phyloP scores from a whole-genome alignment of 257 asterid species.

The Lycium barbarum region DNA sequence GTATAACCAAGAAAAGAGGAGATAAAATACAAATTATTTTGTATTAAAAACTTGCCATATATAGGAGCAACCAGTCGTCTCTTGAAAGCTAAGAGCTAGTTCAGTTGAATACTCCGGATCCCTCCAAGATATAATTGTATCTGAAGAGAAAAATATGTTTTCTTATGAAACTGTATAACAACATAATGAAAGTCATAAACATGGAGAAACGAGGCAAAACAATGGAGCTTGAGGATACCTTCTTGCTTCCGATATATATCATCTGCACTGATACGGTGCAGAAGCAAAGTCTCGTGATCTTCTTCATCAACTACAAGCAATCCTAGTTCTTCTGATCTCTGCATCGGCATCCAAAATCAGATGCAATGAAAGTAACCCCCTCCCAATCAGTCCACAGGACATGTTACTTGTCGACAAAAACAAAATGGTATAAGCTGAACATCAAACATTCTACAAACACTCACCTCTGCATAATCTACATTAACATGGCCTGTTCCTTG shows the following conservation, averaged over 20 bases:
- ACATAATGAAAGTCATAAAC: constrained; percentile 29
- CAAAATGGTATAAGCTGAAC: constrained; percentile 12
- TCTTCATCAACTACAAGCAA: constrained; percentile 84
- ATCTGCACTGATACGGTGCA: constrained; percentile 86
- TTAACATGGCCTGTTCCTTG: constrained; percentile 99
- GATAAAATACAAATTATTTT: neutral
- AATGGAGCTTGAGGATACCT: constrained; percentile 49
- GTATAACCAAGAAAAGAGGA: neutral
- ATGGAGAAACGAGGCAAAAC: constrained; percentile 28
- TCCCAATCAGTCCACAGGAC: constrained; percentile 13
- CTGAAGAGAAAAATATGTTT: constrained; percentile 46
- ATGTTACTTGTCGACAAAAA: constrained; percentile 2
- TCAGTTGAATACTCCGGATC: constrained; percentile 93
- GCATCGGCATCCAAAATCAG: constrained; percentile 41
- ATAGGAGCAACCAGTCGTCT: constrained; percentile 89
- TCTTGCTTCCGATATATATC: constrained; percentile 98
- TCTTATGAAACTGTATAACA: neutral
- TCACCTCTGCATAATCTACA: constrained; percentile 88
- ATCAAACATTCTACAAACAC: constrained; percentile 28
- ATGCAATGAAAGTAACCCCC: constrained; percentile 27
- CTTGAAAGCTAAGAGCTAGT: constrained; percentile 99
- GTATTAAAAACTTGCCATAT: constrained; percentile 75
- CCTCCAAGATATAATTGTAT: constrained; percentile 96
- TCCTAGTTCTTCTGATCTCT: constrained; percentile 91
- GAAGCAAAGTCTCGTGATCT: constrained; percentile 77